Base-by-base conservation (phyloP, 805 yeast species). In the Yamadazyma sp. region DNA sequence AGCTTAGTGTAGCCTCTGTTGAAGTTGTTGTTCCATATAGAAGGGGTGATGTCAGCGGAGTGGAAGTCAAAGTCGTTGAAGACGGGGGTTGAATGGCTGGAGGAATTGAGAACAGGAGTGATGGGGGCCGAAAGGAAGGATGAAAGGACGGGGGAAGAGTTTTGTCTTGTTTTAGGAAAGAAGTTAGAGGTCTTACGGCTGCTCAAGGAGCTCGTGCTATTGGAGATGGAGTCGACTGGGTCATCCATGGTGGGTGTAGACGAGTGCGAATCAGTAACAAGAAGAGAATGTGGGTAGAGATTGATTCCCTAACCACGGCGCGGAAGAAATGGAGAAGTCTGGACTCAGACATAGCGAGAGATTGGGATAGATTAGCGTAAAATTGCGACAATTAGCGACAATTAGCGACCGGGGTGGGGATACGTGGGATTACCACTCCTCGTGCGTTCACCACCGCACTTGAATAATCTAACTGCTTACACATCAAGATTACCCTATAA, bases 41-140 rank as follows among this genome's bases (percentile, higher is more conserved):
- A 28, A 4, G 28, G 30, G 16, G 31, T 23, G n/a, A 15, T 18
- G n/a, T 31, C 35, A n/a, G n/a, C n/a, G 6, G 29, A 15, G 23
- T 40, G 38, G 29, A 45, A 45, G 16, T 45, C 48, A 25, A 27
- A 45, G 15, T 45, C 48, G 32, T 45, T 45, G 28, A 40, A 45
- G 9, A 35, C 35, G 4, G 43, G 45, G n/a, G 48, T 45, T 2
- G 45, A 41, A 10, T 33, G 44, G 38, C 27, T 33, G 13, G 36
- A 32, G 13, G 32, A 12, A 29, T 41, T 41, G 20, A 45, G 28
- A 7, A 45, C 27, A 11, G 48, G 48, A 15, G 48, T 45, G 7
- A 45, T 41, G 17, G 48, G 48, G 17, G 48, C 46, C 11, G 48
- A 45, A n/a, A 33, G 13, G 18, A 40, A 40, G 21, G 43, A 30